Percentiles rank a stretch among this genome's conserved stretches.
These are phyloP conservation scores for Delphinella strobiligena DNA, from an alignment of 2,329 filamentous ascomycete genomes.

Conservation along the genomic window DNA sequence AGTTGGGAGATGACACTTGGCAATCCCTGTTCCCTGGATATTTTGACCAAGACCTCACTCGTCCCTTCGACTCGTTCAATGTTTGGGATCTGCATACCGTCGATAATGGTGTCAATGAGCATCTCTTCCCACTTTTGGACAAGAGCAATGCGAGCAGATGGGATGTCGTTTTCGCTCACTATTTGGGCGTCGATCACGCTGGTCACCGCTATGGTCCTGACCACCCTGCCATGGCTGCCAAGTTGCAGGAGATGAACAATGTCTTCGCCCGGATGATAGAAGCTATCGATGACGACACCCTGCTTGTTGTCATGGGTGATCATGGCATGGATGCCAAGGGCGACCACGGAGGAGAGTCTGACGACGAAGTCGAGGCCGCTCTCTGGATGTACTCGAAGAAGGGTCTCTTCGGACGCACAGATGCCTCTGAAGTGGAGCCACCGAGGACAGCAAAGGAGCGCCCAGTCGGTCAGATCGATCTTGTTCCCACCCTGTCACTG, in stretches of 20 bases:
- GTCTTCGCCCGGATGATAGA: conserved; percentile 63
- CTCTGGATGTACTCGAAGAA: conserved; percentile 98
- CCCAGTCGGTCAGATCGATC: conserved; percentile 75
- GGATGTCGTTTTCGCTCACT: conserved; percentile 93
- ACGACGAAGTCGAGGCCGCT: conserved; percentile 88
- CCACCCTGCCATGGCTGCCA: conserved; percentile 81
- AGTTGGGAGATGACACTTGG: conserved; percentile 98
- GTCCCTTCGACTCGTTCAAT: conserved; percentile 91
- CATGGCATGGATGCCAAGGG: conserved; percentile 97
- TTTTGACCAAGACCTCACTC: conserved; percentile 77
- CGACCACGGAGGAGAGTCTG: conserved; percentile 95
- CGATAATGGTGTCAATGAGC: conserved; percentile 85
- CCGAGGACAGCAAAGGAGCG: conserved; percentile 63
- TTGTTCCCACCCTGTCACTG: conserved; percentile 83
- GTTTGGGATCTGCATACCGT: conserved; percentile 97
- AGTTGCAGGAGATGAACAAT: conserved; percentile 80
- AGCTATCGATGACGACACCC: conserved; percentile 67
- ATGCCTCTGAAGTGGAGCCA: conserved; percentile 44
- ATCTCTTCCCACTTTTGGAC: conserved; percentile 74
- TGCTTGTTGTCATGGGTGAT: conserved; percentile 95
- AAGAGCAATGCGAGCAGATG: conserved; percentile 55
- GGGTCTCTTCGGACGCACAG: conserved; percentile 67
- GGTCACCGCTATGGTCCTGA: conserved; percentile 92
- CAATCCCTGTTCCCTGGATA: conserved; percentile 85
- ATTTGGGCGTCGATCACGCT: conserved; percentile 90